Evolutionary conservation across 176 grass and related monocot genomes (phyloP).

Genomic region (Rhipidocladum racemiflorum): DNA sequence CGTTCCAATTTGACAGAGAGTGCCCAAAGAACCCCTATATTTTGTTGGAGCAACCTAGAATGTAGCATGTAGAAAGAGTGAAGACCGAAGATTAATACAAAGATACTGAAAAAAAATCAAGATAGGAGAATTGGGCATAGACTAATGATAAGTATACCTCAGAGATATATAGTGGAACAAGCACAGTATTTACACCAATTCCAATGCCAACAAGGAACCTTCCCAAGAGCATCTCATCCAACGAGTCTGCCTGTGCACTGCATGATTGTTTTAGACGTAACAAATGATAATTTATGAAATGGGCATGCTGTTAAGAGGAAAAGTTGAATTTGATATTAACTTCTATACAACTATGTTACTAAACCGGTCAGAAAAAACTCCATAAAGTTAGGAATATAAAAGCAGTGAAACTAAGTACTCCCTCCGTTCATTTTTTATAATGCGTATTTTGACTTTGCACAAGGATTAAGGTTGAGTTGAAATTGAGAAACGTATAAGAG

Average conservation of each 20-base stretch:
- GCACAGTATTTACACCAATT: constrained; percentile 87
- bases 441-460: too few species aligned
- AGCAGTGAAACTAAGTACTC: constrained; percentile 21
- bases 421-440: too few species aligned
- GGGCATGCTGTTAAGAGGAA: not conserved
- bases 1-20: constrained; percentile 88
- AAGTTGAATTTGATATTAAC: constrained; percentile 6
- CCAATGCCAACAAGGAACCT: constrained; percentile 96
- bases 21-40: constrained; percentile 82
- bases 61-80: constrained; percentile 23
- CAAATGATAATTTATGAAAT: constrained; percentile 28
- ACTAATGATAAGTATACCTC: constrained; percentile 50
- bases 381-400: constrained; percentile 18
- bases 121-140: not conserved
- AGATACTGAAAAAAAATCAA: not conserved
- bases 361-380: constrained; percentile 3
- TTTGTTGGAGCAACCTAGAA: constrained; percentile 91
- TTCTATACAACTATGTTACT: constrained; percentile 2
- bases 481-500: too few species aligned
- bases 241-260: constrained; percentile 79
- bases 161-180: constrained; percentile 91
- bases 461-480: too few species aligned
- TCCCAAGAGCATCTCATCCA: constrained; percentile 93
- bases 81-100: not conserved
- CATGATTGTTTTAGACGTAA: constrained; percentile 22